A percentile compares a stretch with the other conserved stretches of the same genome.
These are phyloP conservation scores for Aspergillus viridinutans DNA, from an alignment of 2,329 filamentous ascomycete genomes.

Conservation along the genomic window DNA sequence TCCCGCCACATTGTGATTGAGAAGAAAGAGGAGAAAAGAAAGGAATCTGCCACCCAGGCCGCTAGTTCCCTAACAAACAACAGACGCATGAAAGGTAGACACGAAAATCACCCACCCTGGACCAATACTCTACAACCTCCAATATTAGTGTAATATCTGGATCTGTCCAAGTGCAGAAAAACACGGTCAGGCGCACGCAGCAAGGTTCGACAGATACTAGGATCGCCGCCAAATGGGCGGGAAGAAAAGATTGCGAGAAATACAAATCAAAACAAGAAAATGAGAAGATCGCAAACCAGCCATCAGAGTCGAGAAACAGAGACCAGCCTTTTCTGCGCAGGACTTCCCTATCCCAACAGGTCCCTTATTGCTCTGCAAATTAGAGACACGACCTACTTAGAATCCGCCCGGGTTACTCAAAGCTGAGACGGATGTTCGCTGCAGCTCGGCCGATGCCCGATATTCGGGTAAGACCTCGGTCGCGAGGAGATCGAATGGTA, in stretches of 20 bases:
- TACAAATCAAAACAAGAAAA: not conserved
- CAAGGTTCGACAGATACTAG: not conserved
- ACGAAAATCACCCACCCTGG: not conserved
- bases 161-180: not conserved
- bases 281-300: not conserved
- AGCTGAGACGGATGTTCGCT: constrained; percentile 21
- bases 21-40: not conserved
- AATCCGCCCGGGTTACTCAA: constrained; percentile 19
- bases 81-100: constrained; percentile 2
- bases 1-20: not conserved
- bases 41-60: not conserved
- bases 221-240: not conserved
- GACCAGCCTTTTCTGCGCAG: not conserved
- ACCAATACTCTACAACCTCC: constrained; percentile 2
- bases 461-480: constrained; percentile 19
- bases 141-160: constrained; percentile 10
- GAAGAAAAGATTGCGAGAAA: not conserved
- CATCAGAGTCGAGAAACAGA: not conserved
- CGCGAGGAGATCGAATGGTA: constrained; percentile 15
- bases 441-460: constrained; percentile 14
- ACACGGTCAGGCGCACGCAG: not conserved
- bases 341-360: not conserved
- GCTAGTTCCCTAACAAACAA: not conserved
- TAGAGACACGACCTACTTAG: constrained; percentile 1
- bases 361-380: not conserved